Evolutionary conservation across 768 basidiomycete species (phyloP).

Genomic region (Dendrothele bispora): DNA sequence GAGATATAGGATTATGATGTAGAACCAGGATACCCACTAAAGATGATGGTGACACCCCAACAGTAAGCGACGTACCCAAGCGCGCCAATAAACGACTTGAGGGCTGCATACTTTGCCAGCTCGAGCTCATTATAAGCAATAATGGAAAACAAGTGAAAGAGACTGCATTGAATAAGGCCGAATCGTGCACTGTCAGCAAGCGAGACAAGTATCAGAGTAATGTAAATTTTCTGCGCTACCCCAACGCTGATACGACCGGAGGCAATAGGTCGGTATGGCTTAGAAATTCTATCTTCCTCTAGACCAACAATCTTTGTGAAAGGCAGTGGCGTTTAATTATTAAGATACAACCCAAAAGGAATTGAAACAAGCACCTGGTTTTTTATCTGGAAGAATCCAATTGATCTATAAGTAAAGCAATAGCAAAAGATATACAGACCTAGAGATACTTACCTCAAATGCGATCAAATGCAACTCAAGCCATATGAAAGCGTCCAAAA

Average conservation of each 20-base stretch:
- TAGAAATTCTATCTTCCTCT: conserved; percentile 20
- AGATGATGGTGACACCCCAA: conserved; percentile 20
- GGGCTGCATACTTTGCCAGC: conserved; percentile 12
- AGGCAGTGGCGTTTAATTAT: not conserved
- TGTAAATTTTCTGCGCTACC: conserved; percentile 14
- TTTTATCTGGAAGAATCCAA: conserved; percentile 17
- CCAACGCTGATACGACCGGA: conserved; percentile 17
- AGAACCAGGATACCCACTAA: conserved; percentile 11
- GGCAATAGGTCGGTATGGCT: conserved; percentile 19
- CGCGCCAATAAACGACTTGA: conserved; percentile 17
- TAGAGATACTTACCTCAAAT: no score
- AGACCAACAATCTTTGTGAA: conserved; percentile 15
- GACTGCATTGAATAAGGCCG: conserved; percentile 11
- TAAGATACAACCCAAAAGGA: not conserved
- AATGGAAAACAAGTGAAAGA: conserved; percentile 18
- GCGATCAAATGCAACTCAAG: no score
- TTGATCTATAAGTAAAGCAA: no score
- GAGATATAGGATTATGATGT: not conserved
- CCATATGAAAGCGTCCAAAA: no score
- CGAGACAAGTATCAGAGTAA: conserved; percentile 5
- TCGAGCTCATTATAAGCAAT: conserved; percentile 20
- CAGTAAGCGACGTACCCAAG: conserved; percentile 21
- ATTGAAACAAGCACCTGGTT: conserved; percentile 15
- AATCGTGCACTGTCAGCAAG: conserved; percentile 13
- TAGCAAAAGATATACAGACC: no score